Evolutionary conservation across 2,329 filamentous ascomycete genomes (phyloP), one percentile per base, ranked within the genome.

Genomic region (Penicillium sp.): DNA sequence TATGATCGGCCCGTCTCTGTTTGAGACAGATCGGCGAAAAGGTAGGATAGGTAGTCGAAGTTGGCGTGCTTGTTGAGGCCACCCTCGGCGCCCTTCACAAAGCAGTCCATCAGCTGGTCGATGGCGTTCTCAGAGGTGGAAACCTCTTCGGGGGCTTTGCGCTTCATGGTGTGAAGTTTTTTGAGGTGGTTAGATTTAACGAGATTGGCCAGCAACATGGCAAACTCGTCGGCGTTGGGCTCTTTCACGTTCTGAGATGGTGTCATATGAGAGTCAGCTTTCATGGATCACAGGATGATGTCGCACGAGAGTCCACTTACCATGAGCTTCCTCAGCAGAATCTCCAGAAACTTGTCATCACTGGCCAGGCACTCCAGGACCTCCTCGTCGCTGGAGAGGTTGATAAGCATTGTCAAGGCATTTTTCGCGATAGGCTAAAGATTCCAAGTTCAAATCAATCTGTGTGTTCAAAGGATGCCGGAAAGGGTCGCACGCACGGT

Each of bases 161-260:
- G 89, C 70, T 89, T 90, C 57, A 90, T 81, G 4, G 82, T 81
- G 11, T 94, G 76, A 4, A 97, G 81, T 45, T 83, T 83, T 64
- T 89, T 89, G 58, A 96, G 76, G 5, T 82, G 83, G 67, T 94
- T 88, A 62, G 85, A 89, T 78, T 98, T 98, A 59, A 88, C 85
- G 55, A 99, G 82, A 72, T 99, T 99, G 74, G 95, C 92, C 25
- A 98, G 84, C 14, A 99, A 85, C 92, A 97, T 98, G 48, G 92
- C 87, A 48, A 96, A 80, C 42, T 95, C 84, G 71, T 97, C 90
- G 54, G 91, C 92, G 71, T 93, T 93, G 34, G 86, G 84, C 73
- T 98, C 94, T 54, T 89, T 86, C 3, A 58, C 62, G 54, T 74
- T 74, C 75, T 79, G 52, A 12, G 11, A 20, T 5, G 8, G 17